These are phyloP conservation scores for Trichoderma reesei DNA, from an alignment of 495 filamentous ascomycete species.

Conservation along the genomic window DNA sequence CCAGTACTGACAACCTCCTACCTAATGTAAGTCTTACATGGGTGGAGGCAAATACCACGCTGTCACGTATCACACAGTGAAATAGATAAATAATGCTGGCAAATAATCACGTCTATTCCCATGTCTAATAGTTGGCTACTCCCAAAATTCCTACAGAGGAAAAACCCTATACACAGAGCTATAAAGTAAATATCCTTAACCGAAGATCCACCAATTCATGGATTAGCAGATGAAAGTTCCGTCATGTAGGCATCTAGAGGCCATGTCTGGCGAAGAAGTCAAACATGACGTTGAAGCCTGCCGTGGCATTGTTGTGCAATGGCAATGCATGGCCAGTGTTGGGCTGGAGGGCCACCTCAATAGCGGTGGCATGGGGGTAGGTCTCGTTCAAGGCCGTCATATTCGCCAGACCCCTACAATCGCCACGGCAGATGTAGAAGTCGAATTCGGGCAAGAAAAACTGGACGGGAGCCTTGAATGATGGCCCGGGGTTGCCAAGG, in stretches of 20 bases:
- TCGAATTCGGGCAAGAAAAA: conserved; percentile 22
- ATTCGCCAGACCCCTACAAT: conserved; percentile 12
- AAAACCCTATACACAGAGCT: too few relatives aligned
- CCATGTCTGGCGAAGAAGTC: conserved; percentile 23
- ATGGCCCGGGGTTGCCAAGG: conserved; percentile 10
- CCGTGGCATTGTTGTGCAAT: conserved; percentile 25
- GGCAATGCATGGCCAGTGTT: conserved; percentile 27
- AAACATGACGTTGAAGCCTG: conserved; percentile 22
- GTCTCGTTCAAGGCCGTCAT: conserved; percentile 11
- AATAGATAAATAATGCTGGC: too few relatives aligned
- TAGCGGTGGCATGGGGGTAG: conserved; percentile 19
- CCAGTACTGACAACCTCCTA: too few relatives aligned
- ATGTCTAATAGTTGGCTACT: too few relatives aligned
- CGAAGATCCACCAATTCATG: too few relatives aligned
- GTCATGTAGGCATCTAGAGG: conserved; percentile 25
- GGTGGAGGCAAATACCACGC: too few relatives aligned
- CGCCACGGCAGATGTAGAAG: conserved; percentile 17
- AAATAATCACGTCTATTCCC: too few relatives aligned
- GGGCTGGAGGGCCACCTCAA: conserved; percentile 23
- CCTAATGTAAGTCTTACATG: too few relatives aligned
- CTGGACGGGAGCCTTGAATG: conserved; percentile 23
- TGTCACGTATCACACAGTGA: too few relatives aligned
- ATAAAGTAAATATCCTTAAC: too few relatives aligned
- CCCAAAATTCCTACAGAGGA: too few relatives aligned
- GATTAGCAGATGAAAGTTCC: too few relatives aligned